A percentile compares a stretch with the other conserved stretches of the same genome.
These are phyloP conservation scores for Neurospora sp. DNA, from an alignment of 495 filamentous ascomycete genomes.

Conservation along the genomic window DNA sequence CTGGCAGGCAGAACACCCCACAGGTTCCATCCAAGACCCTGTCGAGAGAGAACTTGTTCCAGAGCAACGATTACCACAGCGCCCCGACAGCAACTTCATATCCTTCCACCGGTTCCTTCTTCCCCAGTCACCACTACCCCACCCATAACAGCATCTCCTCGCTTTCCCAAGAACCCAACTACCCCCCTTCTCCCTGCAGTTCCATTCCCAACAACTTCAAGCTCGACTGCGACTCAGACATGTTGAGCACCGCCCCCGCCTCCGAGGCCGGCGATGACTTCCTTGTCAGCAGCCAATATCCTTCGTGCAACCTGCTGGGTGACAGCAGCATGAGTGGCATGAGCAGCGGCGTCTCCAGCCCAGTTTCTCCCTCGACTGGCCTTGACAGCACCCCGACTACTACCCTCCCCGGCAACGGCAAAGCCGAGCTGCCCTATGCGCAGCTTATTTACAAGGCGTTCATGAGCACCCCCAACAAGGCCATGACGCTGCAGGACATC, in stretches of 20 bases:
- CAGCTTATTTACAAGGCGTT: conserved; percentile 72
- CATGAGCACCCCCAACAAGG: conserved; percentile 48
- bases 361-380: neutral
- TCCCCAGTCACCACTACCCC: neutral
- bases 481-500: conserved; percentile 73
- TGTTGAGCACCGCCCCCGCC: conserved; percentile 1
- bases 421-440: conserved; percentile 62
- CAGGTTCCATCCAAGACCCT: neutral
- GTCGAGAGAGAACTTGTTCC: neutral
- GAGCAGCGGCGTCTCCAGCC: conserved; percentile 3
- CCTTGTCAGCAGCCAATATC: neutral
- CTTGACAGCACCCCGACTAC: neutral
- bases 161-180: conserved; percentile 5
- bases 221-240: conserved; percentile 7
- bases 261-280: neutral
- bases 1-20: neutral
- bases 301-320: neutral
- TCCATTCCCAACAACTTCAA: conserved; percentile 4
- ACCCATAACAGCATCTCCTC: conserved; percentile 1
- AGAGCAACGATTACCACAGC: neutral
- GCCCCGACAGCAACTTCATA: neutral
- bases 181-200: conserved; percentile 13
- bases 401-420: conserved; percentile 9
- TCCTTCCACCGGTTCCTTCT: neutral
- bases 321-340: neutral